Evolutionary conservation across 2,329 filamentous ascomycete species (phyloP), one percentile per base, ranked within the genome.

Genomic region (Myrmaecium sp.): DNA sequence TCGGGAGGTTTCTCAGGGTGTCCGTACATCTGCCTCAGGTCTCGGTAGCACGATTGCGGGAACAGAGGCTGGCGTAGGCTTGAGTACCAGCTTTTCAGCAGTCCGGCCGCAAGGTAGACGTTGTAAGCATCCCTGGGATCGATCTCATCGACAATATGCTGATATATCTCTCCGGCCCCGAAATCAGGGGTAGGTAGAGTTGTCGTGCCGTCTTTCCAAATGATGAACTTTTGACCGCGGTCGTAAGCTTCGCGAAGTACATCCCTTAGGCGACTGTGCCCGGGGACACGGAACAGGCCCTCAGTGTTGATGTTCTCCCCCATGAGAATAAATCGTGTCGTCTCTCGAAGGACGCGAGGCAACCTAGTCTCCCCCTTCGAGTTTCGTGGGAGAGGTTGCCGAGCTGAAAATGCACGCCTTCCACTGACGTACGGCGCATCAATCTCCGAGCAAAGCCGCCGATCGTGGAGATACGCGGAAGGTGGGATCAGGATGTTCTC

Each of bases 1-100:
- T 51, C 46, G 28, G 51, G 41, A 8, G 47, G 18, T 14, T 54
- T 51, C 13, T 54, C 44, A 14, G 46, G 39, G 28, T 49, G 41
- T 2, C 52, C 52, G 33, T 56, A 62, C 9, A 53, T 40, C 20
- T 51, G 47, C 30, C 55, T 52, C 19, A 66, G 33, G 10, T 55
- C 50, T n/a, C 49, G 39, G 34, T 69, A 69, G 26, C 51, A 55
- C 5, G 52, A 51, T 16, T 52, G 49, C 0, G 62, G 58, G 30
- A 68, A 60, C 28, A 69, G 51, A 3, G 64, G 63, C 28, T 61
- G 51, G 13, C 55, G 54, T 6, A 69, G 44, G 21, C 60, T 57
- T 14, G 62, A 49, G 33, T 69, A 69, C 61, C 64, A 69, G 6
- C 55, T 42, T 40, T 69, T 69, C 44, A 67, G 60, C 23, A 69